Conservation (phyloP, 345 rosid genomes). For the Sonneratia caseolaris region DNA sequence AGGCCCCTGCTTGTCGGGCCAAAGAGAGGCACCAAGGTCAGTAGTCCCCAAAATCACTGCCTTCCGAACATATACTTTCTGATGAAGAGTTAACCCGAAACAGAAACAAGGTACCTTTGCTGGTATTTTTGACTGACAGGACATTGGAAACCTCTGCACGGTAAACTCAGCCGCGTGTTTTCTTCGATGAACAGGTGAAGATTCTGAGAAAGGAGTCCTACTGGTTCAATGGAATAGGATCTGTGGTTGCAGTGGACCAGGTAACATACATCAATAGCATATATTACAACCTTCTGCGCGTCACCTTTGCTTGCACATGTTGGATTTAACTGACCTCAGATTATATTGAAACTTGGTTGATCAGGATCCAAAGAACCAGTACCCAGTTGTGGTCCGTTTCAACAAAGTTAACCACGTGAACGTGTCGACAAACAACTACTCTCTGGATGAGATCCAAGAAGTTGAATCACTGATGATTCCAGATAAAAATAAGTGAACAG, state of each 20-base stretch:
- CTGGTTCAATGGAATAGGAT: constrained; percentile 77
- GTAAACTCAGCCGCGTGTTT: not conserved
- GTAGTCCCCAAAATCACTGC: constrained; percentile 1
- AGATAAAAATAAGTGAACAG: not conserved
- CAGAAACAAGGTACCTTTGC: no score
- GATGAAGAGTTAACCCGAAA: not conserved
- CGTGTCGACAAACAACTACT: constrained; percentile 91
- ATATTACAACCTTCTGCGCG: not conserved
- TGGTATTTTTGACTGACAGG: no score
- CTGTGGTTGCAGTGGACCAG: constrained; percentile 89
- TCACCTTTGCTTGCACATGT: not conserved
- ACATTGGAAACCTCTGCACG: no score
- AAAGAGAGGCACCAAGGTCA: constrained; percentile 87
- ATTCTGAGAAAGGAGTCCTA: constrained; percentile 81
- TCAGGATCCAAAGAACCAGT: constrained; percentile 74
- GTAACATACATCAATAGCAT: constrained; percentile 13
- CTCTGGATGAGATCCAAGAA: constrained; percentile 81
- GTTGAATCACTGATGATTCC: constrained; percentile 25
- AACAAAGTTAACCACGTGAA: constrained; percentile 79
- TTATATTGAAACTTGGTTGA: not conserved
- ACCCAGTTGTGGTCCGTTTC: constrained; percentile 94
- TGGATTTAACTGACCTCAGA: not conserved
- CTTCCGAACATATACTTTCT: not conserved
- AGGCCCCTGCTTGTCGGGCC: constrained; percentile 80
- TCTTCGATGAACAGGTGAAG: constrained; percentile 50